Percentiles rank a stretch among this genome's conserved stretches.
Conservation (phyloP, 208 protist genomes). For the Novymonas esmeraldas region DNA sequence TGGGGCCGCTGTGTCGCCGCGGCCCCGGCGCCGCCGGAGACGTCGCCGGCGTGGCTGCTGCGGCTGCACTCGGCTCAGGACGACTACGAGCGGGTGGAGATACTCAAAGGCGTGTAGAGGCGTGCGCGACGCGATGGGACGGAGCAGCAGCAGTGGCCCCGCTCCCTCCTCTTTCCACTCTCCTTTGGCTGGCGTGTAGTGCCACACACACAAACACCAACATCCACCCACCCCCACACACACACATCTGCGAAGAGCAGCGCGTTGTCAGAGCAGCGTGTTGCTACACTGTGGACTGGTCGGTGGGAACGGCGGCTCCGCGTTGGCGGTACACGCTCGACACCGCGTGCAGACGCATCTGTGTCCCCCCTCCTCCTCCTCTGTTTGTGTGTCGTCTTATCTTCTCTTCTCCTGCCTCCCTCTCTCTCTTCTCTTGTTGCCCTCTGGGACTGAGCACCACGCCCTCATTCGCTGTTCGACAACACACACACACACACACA, state of each 20-base stretch:
- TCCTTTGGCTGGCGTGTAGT: too few relatives aligned
- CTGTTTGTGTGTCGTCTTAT: too few relatives aligned
- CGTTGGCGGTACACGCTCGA: too few relatives aligned
- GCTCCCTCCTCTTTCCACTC: not conserved
- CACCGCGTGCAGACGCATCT: not conserved
- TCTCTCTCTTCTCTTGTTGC: too few relatives aligned
- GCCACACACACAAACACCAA: conserved; percentile 8
- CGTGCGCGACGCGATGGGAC: not conserved
- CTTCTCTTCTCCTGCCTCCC: too few relatives aligned
- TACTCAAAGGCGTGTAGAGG: conserved; percentile 36
- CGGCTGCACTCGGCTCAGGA: conserved; percentile 38
- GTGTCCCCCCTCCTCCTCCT: not conserved
- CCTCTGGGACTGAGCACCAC: too few relatives aligned
- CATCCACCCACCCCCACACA: conserved; percentile 13
- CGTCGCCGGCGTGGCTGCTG: conserved; percentile 34
- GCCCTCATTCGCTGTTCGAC: too few relatives aligned
- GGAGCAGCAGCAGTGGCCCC: not conserved
- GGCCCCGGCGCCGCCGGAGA: conserved; percentile 12
- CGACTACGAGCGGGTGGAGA: conserved; percentile 54
- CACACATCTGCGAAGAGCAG: too few relatives aligned
- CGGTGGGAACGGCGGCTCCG: too few relatives aligned
- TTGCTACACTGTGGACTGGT: too few relatives aligned
- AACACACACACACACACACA: too few relatives aligned
- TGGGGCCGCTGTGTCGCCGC: conserved; percentile 33
- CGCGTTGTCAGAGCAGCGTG: not conserved